phyloP scores from a whole-genome alignment of 768 basidiomycete species.

The Lentinula detonsa region DNA sequence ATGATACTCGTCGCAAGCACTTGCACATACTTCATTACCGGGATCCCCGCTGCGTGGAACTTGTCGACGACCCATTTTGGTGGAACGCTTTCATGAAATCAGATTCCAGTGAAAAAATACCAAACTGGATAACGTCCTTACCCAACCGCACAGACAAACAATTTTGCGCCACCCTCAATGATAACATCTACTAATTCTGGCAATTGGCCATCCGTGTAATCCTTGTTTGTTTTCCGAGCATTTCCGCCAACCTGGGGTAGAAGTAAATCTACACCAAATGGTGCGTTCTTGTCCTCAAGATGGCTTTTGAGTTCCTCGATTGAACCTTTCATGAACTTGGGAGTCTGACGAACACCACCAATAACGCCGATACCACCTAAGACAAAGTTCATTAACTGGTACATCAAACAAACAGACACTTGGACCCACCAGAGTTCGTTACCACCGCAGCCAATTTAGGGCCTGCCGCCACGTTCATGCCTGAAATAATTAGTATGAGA shows the following conservation, averaged over 20 bases:
- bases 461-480: slow-evolving; percentile 86
- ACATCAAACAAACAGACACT: not conserved
- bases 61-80: slow-evolving; percentile 79
- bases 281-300: slow-evolving; percentile 69
- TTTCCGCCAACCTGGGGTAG: slow-evolving; percentile 78
- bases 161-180: slow-evolving; percentile 60
- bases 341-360: slow-evolving; percentile 72
- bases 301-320: slow-evolving; percentile 71
- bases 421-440: slow-evolving; percentile 69
- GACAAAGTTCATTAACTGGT: not conserved
- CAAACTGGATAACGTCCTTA: not conserved
- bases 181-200: slow-evolving; percentile 75
- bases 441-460: slow-evolving; percentile 82
- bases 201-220: slow-evolving; percentile 78
- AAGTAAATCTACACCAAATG: slow-evolving; percentile 79
- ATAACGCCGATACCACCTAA: slow-evolving; percentile 80
- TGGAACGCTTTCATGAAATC: slow-evolving; percentile 50
- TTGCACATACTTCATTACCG: slow-evolving; percentile 74
- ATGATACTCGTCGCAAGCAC: not conserved
- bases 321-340: slow-evolving; percentile 58
- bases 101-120: not conserved
- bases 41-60: slow-evolving; percentile 71
- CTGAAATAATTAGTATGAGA: slow-evolving; percentile 13
- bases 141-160: slow-evolving; percentile 74
- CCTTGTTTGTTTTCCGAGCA: slow-evolving; percentile 81